A percentile compares a stretch with the other conserved stretches of the same genome.
phyloP scores from a whole-genome alignment of 2,329 filamentous ascomycete genomes.

The Acarospora socialis region DNA sequence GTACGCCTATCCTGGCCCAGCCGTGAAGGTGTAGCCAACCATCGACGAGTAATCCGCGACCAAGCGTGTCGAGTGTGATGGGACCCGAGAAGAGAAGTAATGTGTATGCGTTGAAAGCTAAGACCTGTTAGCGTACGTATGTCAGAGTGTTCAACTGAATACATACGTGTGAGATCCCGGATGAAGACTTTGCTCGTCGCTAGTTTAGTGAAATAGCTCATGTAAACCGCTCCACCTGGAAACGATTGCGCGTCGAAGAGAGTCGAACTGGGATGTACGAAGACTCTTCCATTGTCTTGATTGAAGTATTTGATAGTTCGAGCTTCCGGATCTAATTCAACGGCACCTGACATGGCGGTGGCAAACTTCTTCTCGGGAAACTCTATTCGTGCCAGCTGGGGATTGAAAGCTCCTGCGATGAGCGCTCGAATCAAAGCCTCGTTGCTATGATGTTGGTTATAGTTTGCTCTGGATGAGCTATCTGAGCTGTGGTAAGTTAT shows the following conservation, averaged over 20 bases:
- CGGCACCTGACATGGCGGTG: conserved; percentile 69
- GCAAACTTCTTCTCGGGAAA: conserved; percentile 95
- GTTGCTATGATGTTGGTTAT: conserved; percentile 23
- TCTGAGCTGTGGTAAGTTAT: conserved; percentile 37
- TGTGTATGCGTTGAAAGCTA: conserved; percentile 73
- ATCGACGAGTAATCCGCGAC: conserved; percentile 76
- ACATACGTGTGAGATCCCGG: conserved; percentile 73
- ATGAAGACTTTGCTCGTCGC: conserved; percentile 86
- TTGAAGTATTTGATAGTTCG: conserved; percentile 86
- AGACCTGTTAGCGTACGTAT: conserved; percentile 9
- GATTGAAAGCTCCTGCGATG: conserved; percentile 60
- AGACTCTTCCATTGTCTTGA: conserved; percentile 71
- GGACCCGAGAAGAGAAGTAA: conserved; percentile 76
- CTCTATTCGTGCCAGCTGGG: conserved; percentile 81
- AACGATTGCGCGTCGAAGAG: conserved; percentile 74
- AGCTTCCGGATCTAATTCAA: conserved; percentile 87
- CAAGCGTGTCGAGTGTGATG: conserved; percentile 74
- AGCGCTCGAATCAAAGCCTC: conserved; percentile 49
- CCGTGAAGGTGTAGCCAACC: conserved; percentile 77
- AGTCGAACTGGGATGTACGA: conserved; percentile 80
- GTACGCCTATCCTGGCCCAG: conserved; percentile 87
- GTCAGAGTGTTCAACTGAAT: conserved; percentile 3
- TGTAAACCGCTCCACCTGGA: conserved; percentile 57
- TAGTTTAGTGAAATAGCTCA: conserved; percentile 87
- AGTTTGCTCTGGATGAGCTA: conserved; percentile 21